Percentiles rank a stretch among this genome's conserved stretches.
Conservation (phyloP, 345 rosid genomes). For the Durio zibethinus region DNA sequence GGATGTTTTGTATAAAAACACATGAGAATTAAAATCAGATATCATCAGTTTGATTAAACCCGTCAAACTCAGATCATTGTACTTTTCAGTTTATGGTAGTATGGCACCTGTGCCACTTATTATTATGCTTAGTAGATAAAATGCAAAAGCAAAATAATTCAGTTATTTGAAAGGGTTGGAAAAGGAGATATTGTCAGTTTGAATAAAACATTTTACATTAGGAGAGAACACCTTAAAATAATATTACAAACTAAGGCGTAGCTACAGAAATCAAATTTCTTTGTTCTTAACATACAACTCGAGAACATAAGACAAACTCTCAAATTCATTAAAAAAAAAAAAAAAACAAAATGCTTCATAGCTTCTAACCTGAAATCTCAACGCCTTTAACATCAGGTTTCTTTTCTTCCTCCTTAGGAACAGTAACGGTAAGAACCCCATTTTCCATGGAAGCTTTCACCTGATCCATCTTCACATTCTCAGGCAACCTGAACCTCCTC, state of each 20-base stretch:
- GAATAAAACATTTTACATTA: not conserved
- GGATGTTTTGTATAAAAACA: too few species aligned
- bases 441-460: slow-evolving; percentile 8
- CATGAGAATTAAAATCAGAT: too few species aligned
- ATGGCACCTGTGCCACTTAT: too few species aligned
- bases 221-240: not conserved
- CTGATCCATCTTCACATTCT: slow-evolving; percentile 4
- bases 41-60: not conserved
- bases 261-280: not conserved
- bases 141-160: too few species aligned
- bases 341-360: not conserved
- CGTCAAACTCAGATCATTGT: not conserved
- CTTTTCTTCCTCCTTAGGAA: not conserved
- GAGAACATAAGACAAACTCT: too few species aligned
- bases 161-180: not conserved
- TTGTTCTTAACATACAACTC: too few species aligned
- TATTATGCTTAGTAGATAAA: too few species aligned
- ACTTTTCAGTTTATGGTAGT: too few species aligned
- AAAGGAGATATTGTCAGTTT: not conserved
- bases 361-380: not conserved
- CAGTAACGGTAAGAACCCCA: slow-evolving; percentile 10
- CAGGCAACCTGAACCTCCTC: slow-evolving; percentile 9
- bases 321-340: too few species aligned
- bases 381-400: not conserved
- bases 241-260: not conserved